These are phyloP conservation scores for Saccharomyces hybrid DNA, from an alignment of 1,139 yeast species.

Conservation along the genomic window DNA sequence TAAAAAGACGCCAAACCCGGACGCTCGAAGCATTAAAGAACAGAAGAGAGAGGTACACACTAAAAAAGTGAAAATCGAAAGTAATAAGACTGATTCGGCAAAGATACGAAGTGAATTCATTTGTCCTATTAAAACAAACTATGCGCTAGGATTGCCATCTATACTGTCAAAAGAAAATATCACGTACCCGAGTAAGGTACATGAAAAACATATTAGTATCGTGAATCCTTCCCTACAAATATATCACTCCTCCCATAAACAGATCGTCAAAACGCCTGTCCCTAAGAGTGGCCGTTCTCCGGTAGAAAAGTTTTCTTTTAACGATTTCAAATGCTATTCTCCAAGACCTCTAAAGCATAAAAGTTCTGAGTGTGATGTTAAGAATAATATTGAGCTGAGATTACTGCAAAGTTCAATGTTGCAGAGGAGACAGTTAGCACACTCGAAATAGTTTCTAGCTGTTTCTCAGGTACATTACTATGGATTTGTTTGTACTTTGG, in stretches of 20 bases:
- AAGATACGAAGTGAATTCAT: background rate
- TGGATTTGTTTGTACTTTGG: background rate
- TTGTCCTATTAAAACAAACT: background rate
- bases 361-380: background rate
- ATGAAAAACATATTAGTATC: conserved; percentile 7
- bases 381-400: conserved; percentile 8
- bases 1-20: background rate
- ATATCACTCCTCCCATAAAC: conserved; percentile 9
- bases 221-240: conserved; percentile 5
- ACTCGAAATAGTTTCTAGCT: background rate
- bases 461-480: background rate
- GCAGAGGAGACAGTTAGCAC: conserved; percentile 9
- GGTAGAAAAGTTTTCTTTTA: background rate
- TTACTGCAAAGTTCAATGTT: conserved; percentile 16
- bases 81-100: background rate
- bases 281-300: conserved; percentile 6
- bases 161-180: background rate
- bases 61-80: background rate
- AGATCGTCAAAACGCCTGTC: conserved; percentile 13
- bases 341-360: background rate
- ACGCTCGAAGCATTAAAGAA: background rate
- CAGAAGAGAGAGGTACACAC: background rate
- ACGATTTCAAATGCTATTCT: background rate
- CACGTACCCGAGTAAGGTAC: background rate
- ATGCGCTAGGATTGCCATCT: background rate